Evolutionary conservation across 2,329 filamentous ascomycete species (phyloP).

Genomic region (Endoconidiophora laricicola): DNA sequence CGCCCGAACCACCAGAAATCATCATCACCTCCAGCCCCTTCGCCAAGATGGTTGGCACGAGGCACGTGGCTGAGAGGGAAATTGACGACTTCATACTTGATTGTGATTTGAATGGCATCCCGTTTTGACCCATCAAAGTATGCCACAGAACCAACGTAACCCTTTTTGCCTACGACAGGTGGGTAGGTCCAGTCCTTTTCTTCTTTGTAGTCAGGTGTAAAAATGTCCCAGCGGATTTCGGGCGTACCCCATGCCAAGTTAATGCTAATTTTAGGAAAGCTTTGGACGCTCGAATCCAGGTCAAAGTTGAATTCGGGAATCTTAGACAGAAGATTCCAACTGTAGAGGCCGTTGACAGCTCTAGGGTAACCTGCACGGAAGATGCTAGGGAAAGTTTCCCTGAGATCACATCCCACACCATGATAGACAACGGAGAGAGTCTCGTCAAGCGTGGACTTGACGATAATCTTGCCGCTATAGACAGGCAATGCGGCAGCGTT

Average conservation of each 20-base stretch:
- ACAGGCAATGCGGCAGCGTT: slow-evolving; percentile 22
- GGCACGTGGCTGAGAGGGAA: too few species aligned
- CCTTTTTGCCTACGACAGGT: slow-evolving; percentile 21
- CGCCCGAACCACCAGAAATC: slow-evolving; percentile 18
- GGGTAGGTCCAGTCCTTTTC: slow-evolving; percentile 20
- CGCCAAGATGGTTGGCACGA: too few species aligned
- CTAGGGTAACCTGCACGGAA: slow-evolving; percentile 2
- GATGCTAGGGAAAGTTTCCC: slow-evolving; percentile 1
- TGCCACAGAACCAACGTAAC: slow-evolving; percentile 22
- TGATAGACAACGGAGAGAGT: slow-evolving; percentile 26
- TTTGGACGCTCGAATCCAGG: slow-evolving; percentile 11
- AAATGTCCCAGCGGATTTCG: slow-evolving; percentile 26
- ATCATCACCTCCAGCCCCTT: too few species aligned
- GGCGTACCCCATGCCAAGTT: slow-evolving; percentile 20
- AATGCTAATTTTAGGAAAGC: slow-evolving; percentile 14
- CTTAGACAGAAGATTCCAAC: too few species aligned
- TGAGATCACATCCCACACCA: slow-evolving; percentile 13
- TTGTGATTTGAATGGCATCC: too few species aligned
- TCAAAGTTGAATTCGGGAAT: slow-evolving; percentile 7
- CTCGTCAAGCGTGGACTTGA: slow-evolving; percentile 25
- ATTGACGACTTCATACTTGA: too few species aligned
- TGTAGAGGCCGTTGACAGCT: too few species aligned
- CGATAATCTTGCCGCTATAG: slow-evolving; percentile 27
- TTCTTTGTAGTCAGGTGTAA: slow-evolving; percentile 23
- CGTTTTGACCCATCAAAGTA: too few species aligned